phyloP scores from a whole-genome alignment of 441 rosid species.

The Breynia disticha region DNA sequence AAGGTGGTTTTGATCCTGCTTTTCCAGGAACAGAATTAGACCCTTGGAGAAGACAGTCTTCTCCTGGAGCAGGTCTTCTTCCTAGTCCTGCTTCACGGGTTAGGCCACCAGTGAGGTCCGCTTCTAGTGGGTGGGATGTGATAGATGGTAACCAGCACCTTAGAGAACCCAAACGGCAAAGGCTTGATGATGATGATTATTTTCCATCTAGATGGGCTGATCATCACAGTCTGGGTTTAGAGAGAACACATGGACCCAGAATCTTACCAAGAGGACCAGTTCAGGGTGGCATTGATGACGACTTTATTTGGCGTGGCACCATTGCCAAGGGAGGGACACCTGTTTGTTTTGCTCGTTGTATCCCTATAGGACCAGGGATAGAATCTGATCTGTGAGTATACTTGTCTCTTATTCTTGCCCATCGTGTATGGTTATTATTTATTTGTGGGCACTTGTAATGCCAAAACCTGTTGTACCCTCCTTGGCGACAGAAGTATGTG shows the following conservation, averaged over 20 bases:
- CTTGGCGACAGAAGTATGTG: too few species aligned
- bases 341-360: slow-evolving; percentile 63
- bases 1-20: slow-evolving; percentile 42
- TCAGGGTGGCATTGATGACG: slow-evolving; percentile 31
- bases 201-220: slow-evolving; percentile 45
- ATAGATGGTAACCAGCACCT: slow-evolving; percentile 50
- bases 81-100: slow-evolving; percentile 53
- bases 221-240: slow-evolving; percentile 37
- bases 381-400: slow-evolving; percentile 54
- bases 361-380: slow-evolving; percentile 49
- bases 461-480: too few species aligned
- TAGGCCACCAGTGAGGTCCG: slow-evolving; percentile 44
- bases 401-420: slow-evolving; percentile 4
- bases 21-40: slow-evolving; percentile 40
- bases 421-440: background rate
- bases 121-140: slow-evolving; percentile 70
- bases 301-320: slow-evolving; percentile 66
- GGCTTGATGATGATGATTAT: slow-evolving; percentile 56
- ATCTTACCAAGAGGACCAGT: slow-evolving; percentile 24
- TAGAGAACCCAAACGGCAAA: slow-evolving; percentile 59
- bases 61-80: slow-evolving; percentile 48
- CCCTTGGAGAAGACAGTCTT: slow-evolving; percentile 69
- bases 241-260: slow-evolving; percentile 30
- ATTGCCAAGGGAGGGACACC: slow-evolving; percentile 80
- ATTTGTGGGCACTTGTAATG: background rate